phyloP scores from a whole-genome alignment of 805 yeast species.

The Saturnispora saitoi region DNA sequence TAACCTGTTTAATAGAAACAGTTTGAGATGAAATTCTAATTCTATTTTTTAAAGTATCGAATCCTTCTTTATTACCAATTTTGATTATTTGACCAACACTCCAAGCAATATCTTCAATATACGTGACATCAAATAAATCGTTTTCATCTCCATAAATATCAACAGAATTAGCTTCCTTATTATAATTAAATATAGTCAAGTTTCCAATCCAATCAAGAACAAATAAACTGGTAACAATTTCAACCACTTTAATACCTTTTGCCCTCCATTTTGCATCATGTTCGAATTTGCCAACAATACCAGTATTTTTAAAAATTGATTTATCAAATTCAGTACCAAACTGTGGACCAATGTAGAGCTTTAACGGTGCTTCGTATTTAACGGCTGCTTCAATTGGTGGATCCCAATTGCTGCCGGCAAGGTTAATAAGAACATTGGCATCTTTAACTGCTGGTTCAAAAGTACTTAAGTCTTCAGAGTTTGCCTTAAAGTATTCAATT shows the following conservation, averaged over 20 bases:
- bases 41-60: slow-evolving; percentile 34
- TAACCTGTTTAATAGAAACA: slow-evolving; percentile 32
- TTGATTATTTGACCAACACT: slow-evolving; percentile 35
- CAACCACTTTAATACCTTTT: slow-evolving; percentile 40
- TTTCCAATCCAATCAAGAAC: slow-evolving; percentile 30
- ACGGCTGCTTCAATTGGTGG: slow-evolving; percentile 33
- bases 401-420: slow-evolving; percentile 28
- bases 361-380: slow-evolving; percentile 29
- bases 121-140: slow-evolving; percentile 30
- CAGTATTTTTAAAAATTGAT: slow-evolving; percentile 13
- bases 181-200: slow-evolving; percentile 32
- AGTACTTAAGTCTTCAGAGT: slow-evolving; percentile 22
- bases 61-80: slow-evolving; percentile 16
- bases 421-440: slow-evolving; percentile 43
- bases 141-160: slow-evolving; percentile 35
- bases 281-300: slow-evolving; percentile 22
- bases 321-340: slow-evolving; percentile 42
- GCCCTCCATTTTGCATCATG: slow-evolving; percentile 35
- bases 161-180: slow-evolving; percentile 29
- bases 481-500: slow-evolving; percentile 33
- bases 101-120: slow-evolving; percentile 36
- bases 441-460: slow-evolving; percentile 35
- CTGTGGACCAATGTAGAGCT: slow-evolving; percentile 51
- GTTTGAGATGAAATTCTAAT: slow-evolving; percentile 36
- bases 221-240: slow-evolving; percentile 34